Evolutionary conservation across 2,329 filamentous ascomycete species (phyloP).

Genomic region (Cytospora piceicola): DNA sequence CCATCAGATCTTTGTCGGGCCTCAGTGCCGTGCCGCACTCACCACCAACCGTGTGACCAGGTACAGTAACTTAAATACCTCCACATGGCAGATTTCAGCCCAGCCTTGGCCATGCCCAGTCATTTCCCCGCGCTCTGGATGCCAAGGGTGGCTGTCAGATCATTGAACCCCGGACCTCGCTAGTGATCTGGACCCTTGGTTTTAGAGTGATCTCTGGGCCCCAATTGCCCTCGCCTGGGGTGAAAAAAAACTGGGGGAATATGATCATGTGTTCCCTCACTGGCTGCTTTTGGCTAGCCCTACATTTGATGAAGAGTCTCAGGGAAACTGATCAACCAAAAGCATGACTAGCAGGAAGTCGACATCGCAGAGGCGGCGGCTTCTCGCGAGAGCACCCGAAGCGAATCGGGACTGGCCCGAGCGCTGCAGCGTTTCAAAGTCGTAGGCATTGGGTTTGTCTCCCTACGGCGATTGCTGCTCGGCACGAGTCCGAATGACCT

Average conservation of each 20-base stretch:
- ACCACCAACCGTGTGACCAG: background rate
- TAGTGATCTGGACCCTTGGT: conserved; percentile 23
- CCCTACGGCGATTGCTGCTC: background rate
- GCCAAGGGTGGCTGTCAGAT: background rate
- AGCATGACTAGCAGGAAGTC: background rate
- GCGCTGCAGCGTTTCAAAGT: background rate
- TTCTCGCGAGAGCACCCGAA: conserved; percentile 4
- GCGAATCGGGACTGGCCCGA: background rate
- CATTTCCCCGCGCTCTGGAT: background rate
- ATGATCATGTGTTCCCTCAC: conserved; percentile 20
- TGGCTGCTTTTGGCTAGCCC: conserved; percentile 11
- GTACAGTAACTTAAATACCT: background rate
- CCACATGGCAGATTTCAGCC: background rate
- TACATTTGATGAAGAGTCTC: background rate
- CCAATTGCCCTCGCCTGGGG: conserved; percentile 18
- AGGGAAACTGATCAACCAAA: conserved; percentile 1
- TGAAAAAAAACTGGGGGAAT: conserved; percentile 16
- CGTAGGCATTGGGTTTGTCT: too few species aligned
- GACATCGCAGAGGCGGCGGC: conserved; percentile 1
- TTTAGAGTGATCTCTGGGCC: conserved; percentile 10
- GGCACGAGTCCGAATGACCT: conserved; percentile 9
- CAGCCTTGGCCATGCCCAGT: background rate
- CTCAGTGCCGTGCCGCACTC: conserved; percentile 1
- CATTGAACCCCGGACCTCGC: conserved; percentile 13
- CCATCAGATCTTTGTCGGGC: conserved; percentile 14